Evolutionary conservation across 352 stramenopile genomes (phyloP), one percentile per base, ranked within the genome.

Genomic region (Globisporangium rhizosaccharum): DNA sequence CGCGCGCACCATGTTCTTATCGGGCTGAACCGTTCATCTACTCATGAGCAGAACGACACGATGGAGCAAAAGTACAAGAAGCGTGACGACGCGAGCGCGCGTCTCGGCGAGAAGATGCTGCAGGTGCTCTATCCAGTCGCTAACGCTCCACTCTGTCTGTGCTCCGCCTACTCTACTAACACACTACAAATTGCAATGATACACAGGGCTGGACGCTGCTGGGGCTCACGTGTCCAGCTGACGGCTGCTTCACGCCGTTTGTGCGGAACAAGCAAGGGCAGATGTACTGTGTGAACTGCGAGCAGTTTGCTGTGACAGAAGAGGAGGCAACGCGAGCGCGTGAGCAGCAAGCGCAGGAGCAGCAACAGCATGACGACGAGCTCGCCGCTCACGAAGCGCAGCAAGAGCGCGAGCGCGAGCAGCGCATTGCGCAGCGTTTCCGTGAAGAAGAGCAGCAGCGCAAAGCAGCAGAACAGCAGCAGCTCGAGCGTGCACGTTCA

Each of bases 61-160:
- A 58, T 57, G 36, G 56, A 76, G 57, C 57, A 52, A 51, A 81
- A 77, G 62, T 79, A 82, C 62, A 70, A 82, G 73, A 85, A 82
- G 56, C 77, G 79, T 28, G 82, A 93, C 63, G 79, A 90, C 56
- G 79, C 84, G 36, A 93, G 81, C 69, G 73, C 79, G 51, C 66
- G 82, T 12, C 68, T 93, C 54, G 82, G 78, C 60, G 77, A 93
- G 66, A 91, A 91, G 63, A 87, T 93, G 68, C 70, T 93, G 36
- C 83, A 89, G 71, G 79, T 90, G 20, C 11, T 23, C 8, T 5
- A 25, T 48, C 25, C 36, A 2, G 14, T 23, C 10, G n/a, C 18
- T 23, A 11, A 42, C 10, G 20, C 6, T 14, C 45, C 18, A 28
- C 23, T 20, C 53, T 55, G 41, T 15, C 37, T 10, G 10, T 8